Evolutionary conservation across 495 filamentous ascomycete genomes (phyloP), one percentile per base, ranked within the genome.

Genomic region (Hyaloscypha variabilis): DNA sequence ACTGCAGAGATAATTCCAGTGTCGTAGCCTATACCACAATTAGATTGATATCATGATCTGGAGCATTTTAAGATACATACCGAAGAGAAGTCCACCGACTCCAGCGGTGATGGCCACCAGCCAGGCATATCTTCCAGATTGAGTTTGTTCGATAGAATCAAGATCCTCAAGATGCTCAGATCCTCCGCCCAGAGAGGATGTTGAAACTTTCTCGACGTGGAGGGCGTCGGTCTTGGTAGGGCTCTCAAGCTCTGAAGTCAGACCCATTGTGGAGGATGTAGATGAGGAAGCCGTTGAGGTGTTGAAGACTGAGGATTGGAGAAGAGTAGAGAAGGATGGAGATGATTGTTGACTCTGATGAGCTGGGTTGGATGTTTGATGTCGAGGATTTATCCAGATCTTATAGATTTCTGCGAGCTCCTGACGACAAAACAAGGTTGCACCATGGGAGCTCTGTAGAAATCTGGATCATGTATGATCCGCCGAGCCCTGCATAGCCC

Each of bases 1-100:
- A 82, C 77, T 0, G 78, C 79, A 13, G 77, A 80, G 60, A 83
- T 83, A 71, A 81, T 76, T 31, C 80, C 80, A 34, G 81, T 82
- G 63, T 83, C 80, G 60, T 82, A 83, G 13, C 69, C 72, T 46
- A 4, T 19, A 0, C n/a, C 39, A 46, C 39, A 11, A 4, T 46
- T 46, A 46, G 39, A 46, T 46, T 46, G 4, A 34, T 46, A 46
- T 17, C 39, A 46, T 17, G 19, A 17, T 46, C 39, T 34, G 39
- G 39, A 46, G 1, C 10, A 19, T 46, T n/a, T 46, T 4, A 46
- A 4, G 6, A 46, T 11, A 46, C 39, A 46, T 46, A 46, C 39
- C 39, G 39, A 80, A 81, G 3, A 81, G 69, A 13, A 80, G 64
- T 23, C 79, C 78, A 6, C 71, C 77, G 42, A 76, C 73, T 2